A percentile compares a stretch with the other conserved stretches of the same genome.
Evolutionary conservation across 2,329 filamentous ascomycete species (phyloP).

Genomic region (Nigrospora osmanthi): DNA sequence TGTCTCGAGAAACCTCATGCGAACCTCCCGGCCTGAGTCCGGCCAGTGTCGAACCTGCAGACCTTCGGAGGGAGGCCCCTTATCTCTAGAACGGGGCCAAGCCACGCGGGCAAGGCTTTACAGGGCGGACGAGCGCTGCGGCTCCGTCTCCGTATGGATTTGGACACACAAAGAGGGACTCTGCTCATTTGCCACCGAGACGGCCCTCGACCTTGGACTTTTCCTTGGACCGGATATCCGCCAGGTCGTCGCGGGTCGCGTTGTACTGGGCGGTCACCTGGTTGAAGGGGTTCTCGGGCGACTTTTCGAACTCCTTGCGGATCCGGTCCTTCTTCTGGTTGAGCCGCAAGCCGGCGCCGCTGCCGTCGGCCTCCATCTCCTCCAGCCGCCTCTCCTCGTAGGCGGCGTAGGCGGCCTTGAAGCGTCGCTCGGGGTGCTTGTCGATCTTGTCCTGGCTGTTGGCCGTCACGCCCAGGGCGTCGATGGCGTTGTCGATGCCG

Average conservation of each 20-base stretch:
- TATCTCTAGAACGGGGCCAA: too few relatives aligned
- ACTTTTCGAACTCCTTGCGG: conserved; percentile 89
- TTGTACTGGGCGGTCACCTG: conserved; percentile 73
- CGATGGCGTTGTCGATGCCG: conserved; percentile 89
- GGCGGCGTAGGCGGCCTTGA: conserved; percentile 75
- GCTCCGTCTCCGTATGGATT: too few relatives aligned
- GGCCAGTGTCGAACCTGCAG: too few relatives aligned
- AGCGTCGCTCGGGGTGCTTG: conserved; percentile 78
- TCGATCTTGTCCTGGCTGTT: conserved; percentile 65
- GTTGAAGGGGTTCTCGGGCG: conserved; percentile 92
- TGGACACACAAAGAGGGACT: too few relatives aligned
- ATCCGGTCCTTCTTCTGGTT: conserved; percentile 82
- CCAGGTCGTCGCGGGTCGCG: conserved; percentile 68
- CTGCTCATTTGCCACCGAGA: neutral
- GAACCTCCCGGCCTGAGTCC: too few relatives aligned
- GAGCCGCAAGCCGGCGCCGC: conserved; percentile 61
- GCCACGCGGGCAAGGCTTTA: too few relatives aligned
- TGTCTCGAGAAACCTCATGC: too few relatives aligned
- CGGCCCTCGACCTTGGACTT: conserved; percentile 62
- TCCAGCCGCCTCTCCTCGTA: conserved; percentile 75
- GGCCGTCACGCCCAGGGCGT: conserved; percentile 65
- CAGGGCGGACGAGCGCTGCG: too few relatives aligned
- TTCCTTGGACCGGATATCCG: conserved; percentile 57
- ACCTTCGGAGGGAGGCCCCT: too few relatives aligned
- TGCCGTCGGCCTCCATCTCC: conserved; percentile 80